phyloP scores from a whole-genome alignment of 1,139 yeast species.

The Kodamaea arcana region DNA sequence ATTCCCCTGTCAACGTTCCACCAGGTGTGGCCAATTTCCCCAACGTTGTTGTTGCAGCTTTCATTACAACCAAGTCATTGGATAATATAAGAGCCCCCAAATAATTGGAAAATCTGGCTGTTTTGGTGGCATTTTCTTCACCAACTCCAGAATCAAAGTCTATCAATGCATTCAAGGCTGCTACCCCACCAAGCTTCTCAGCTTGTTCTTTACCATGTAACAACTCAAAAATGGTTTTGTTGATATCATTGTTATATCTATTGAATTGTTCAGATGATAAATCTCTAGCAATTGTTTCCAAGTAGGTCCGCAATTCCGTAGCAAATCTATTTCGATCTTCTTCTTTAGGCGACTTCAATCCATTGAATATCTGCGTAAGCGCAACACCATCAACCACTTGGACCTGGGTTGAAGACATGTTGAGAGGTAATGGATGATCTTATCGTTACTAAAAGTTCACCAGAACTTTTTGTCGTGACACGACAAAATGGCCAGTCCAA shows the following conservation, averaged over 20 bases:
- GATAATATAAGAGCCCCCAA: constrained; percentile 77
- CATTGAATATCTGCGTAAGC: constrained; percentile 50
- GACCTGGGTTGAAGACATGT: constrained; percentile 28
- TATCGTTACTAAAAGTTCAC: background rate
- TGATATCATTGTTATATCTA: constrained; percentile 78
- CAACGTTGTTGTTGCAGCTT: constrained; percentile 77
- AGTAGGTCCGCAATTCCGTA: constrained; percentile 59
- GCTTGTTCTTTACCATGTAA: constrained; percentile 69
- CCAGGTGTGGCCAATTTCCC: constrained; percentile 90
- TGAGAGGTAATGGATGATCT: background rate
- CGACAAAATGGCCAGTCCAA: too few species aligned
- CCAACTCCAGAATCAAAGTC: constrained; percentile 64
- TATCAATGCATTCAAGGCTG: constrained; percentile 84
- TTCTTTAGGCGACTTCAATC: constrained; percentile 46
- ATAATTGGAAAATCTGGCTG: constrained; percentile 87
- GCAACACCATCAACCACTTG: constrained; percentile 49
- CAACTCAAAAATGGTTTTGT: constrained; percentile 81
- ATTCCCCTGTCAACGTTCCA: constrained; percentile 82
- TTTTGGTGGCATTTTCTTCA: constrained; percentile 82
- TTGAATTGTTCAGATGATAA: constrained; percentile 73
- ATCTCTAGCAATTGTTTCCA: constrained; percentile 71
- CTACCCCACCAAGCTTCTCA: constrained; percentile 83
- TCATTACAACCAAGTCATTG: constrained; percentile 79
- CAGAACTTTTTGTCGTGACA: too few species aligned
- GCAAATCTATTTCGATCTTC: constrained; percentile 60